phyloP scores from a whole-genome alignment of 495 filamentous ascomycete genomes.

The Tuber calosporum region DNA sequence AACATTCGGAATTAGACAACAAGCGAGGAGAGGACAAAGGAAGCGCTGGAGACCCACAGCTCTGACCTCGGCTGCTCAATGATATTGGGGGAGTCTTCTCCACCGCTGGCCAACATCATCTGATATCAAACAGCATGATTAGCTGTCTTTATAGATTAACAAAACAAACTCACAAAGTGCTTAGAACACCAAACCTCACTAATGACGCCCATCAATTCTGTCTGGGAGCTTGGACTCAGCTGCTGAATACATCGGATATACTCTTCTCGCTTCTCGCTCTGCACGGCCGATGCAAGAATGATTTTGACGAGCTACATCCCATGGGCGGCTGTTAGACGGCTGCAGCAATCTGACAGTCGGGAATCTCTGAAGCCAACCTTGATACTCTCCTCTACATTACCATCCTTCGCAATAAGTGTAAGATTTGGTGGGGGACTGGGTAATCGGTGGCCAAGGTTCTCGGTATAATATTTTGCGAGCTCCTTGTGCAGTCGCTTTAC shows the following conservation, averaged over 20 bases:
- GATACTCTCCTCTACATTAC: constrained; percentile 38
- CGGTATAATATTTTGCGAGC: constrained; percentile 38
- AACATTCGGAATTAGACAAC: not conserved
- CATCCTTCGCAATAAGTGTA: constrained; percentile 40
- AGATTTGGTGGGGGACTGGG: constrained; percentile 37
- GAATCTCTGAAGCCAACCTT: constrained; percentile 18
- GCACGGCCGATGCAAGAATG: constrained; percentile 40
- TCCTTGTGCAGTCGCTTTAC: constrained; percentile 40
- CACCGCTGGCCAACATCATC: constrained; percentile 34
- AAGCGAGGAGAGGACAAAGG: not conserved
- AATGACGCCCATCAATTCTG: constrained; percentile 40
- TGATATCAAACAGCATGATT: constrained; percentile 6
- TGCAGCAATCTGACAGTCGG: not conserved
- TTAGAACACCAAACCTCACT: constrained; percentile 22
- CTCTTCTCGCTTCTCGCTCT: constrained; percentile 40
- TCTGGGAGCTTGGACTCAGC: constrained; percentile 37
- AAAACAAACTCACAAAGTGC: not conserved
- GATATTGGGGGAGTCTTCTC: constrained; percentile 7
- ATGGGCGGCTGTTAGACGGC: not conserved
- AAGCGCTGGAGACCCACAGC: not conserved
- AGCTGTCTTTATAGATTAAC: not conserved
- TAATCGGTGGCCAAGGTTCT: constrained; percentile 35
- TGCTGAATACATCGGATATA: constrained; percentile 40
- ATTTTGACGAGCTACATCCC: constrained; percentile 38
- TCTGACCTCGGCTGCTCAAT: not conserved